Conservation (phyloP, 192 early-diverging fungal species). For the Backusella luteola region DNA sequence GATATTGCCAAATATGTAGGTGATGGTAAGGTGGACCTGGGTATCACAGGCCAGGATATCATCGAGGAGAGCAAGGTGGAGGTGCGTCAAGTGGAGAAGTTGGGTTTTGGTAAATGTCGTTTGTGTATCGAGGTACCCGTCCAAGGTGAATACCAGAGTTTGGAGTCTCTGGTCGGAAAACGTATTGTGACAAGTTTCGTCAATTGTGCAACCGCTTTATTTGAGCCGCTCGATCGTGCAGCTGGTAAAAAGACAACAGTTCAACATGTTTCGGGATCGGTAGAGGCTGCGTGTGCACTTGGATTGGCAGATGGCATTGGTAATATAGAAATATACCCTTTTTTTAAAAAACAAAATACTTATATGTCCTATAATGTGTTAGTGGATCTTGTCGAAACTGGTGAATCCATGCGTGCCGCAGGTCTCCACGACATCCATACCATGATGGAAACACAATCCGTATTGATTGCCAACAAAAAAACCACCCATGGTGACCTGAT, state of each 20-base stretch:
- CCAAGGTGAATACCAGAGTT: constrained; percentile 40
- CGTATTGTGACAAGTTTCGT: constrained; percentile 93
- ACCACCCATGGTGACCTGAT: constrained; percentile 70
- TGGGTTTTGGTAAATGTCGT: constrained; percentile 92
- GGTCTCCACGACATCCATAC: constrained; percentile 88
- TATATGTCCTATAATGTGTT: background rate
- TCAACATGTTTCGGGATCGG: constrained; percentile 79
- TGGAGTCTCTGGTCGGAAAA: constrained; percentile 83
- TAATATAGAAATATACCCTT: constrained; percentile 31
- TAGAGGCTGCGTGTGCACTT: constrained; percentile 94
- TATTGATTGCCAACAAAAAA: constrained; percentile 86
- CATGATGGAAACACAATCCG: constrained; percentile 81
- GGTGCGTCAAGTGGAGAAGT: constrained; percentile 68
- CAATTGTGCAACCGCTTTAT: constrained; percentile 62
- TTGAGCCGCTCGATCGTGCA: constrained; percentile 68
- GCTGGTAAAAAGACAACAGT: constrained; percentile 65
- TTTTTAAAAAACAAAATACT: background rate
- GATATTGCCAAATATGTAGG: constrained; percentile 96
- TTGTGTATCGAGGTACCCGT: constrained; percentile 92
- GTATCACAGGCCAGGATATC: constrained; percentile 97
- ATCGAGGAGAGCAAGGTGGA: constrained; percentile 75
- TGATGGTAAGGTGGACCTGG: constrained; percentile 92
- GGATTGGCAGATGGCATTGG: constrained; percentile 96
- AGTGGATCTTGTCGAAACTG: constrained; percentile 78
- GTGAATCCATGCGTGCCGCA: constrained; percentile 98